A percentile compares a stretch with the other conserved stretches of the same genome.
Conservation (phyloP, 2,329 filamentous ascomycete species). For the Coniochaeta sp. region DNA sequence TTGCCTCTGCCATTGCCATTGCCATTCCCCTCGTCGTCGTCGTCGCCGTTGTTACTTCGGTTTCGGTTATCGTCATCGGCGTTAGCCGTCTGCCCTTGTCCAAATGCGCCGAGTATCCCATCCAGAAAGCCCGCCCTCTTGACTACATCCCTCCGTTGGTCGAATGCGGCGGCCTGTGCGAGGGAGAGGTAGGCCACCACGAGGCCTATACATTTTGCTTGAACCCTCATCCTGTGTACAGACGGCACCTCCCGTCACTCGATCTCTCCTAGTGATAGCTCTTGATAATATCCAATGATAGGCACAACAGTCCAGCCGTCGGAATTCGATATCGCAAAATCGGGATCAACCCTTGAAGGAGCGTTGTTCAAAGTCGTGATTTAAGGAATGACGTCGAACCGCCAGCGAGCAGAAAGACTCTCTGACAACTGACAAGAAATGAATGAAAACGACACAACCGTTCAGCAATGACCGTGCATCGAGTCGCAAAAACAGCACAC, state of each 20-base stretch:
- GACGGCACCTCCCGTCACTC: neutral
- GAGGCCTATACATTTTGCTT: constrained; percentile 14
- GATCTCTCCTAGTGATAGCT: neutral
- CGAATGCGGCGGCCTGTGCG: constrained; percentile 18
- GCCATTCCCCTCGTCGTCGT: constrained; percentile 10
- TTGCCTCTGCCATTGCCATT: constrained; percentile 4
- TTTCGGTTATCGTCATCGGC: constrained; percentile 7
- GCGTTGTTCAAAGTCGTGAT: neutral
- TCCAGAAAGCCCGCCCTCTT: constrained; percentile 20
- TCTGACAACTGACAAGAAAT: neutral
- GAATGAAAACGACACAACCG: constrained; percentile 2
- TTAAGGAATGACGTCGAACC: neutral
- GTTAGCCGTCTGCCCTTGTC: neutral
- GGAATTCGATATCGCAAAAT: constrained; percentile 7
- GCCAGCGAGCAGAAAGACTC: constrained; percentile 2
- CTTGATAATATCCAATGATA: constrained; percentile 7
- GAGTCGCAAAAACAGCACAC: neutral
- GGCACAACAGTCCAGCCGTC: constrained; percentile 21
- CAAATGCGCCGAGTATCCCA: constrained; percentile 12
- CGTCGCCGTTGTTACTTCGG: constrained; percentile 7
- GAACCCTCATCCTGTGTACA: constrained; percentile 16
- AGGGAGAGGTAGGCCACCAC: constrained; percentile 18
- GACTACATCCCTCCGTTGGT: constrained; percentile 10
- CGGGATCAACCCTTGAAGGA: constrained; percentile 18
- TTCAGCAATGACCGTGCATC: neutral